A percentile compares a stretch with the other conserved stretches of the same genome.
These are phyloP conservation scores for Nicotiana otophora DNA, from an alignment of 257 asterid genomes.

Conservation along the genomic window DNA sequence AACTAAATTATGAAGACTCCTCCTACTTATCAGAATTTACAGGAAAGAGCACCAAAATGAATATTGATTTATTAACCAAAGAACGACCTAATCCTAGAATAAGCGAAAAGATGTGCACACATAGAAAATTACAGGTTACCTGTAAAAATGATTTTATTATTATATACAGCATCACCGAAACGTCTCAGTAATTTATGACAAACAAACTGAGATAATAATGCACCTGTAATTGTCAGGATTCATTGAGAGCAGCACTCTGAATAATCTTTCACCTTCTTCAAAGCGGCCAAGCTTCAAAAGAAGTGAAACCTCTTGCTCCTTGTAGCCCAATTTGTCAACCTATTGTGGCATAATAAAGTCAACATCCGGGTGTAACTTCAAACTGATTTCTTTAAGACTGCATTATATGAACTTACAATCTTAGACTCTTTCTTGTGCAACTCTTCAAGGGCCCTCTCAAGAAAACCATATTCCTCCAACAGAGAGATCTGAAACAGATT, in stretches of 20 bases:
- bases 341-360: conserved; percentile 24
- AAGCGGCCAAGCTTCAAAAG: conserved; percentile 71
- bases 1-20: neutral
- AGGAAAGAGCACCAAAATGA: neutral
- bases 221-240: conserved; percentile 96
- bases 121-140: neutral
- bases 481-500: conserved; percentile 56
- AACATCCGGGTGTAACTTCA: neutral
- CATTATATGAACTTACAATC: conserved; percentile 55
- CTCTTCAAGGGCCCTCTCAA: conserved; percentile 88
- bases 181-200: neutral
- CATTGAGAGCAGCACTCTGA: conserved; percentile 69
- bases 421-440: conserved; percentile 74
- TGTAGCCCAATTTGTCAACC: conserved; percentile 78
- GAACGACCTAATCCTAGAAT: neutral
- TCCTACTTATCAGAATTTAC: neutral
- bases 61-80: neutral
- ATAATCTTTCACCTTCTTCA: conserved; percentile 76
- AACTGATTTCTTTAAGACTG: conserved; percentile 6
- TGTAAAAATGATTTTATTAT: neutral
- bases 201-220: neutral
- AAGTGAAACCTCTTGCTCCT: conserved; percentile 88
- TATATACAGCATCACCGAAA: neutral
- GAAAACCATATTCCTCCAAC: conserved; percentile 81
- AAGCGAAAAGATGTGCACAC: neutral